phyloP scores from a whole-genome alignment of 495 filamentous ascomycete species.

The Neurospora terricola region DNA sequence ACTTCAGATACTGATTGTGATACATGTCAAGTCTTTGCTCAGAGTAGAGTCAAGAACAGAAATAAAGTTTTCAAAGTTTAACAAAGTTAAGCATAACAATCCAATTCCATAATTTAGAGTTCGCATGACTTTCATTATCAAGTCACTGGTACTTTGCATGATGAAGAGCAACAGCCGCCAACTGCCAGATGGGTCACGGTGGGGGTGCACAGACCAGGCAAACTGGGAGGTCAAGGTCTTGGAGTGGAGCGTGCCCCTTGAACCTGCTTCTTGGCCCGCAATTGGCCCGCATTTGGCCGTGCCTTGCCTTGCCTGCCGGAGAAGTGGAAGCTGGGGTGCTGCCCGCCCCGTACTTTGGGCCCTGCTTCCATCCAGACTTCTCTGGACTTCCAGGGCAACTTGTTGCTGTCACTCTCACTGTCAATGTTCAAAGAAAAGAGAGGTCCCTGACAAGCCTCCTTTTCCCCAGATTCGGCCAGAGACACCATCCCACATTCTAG shows the following conservation, averaged over 20 bases:
- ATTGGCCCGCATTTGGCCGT: not conserved
- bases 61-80: too few relatives aligned
- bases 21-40: not conserved
- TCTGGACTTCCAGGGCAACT: not conserved
- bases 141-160: not conserved
- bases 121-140: not conserved
- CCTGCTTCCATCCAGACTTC: not conserved
- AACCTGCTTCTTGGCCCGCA: not conserved
- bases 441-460: not conserved
- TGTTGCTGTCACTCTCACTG: not conserved
- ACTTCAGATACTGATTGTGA: not conserved
- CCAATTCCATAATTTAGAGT: not conserved
- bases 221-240: not conserved
- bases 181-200: not conserved
- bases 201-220: not conserved
- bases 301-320: not conserved
- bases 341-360: not conserved
- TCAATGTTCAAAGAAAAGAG: not conserved
- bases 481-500: not conserved
- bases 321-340: not conserved
- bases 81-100: not conserved
- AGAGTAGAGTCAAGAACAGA: not conserved
- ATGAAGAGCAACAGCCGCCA: not conserved
- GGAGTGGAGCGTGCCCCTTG: not conserved
- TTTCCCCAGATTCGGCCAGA: not conserved